Conservation (phyloP, 176 grass and related monocot genomes). For the Carex kokanica region DNA sequence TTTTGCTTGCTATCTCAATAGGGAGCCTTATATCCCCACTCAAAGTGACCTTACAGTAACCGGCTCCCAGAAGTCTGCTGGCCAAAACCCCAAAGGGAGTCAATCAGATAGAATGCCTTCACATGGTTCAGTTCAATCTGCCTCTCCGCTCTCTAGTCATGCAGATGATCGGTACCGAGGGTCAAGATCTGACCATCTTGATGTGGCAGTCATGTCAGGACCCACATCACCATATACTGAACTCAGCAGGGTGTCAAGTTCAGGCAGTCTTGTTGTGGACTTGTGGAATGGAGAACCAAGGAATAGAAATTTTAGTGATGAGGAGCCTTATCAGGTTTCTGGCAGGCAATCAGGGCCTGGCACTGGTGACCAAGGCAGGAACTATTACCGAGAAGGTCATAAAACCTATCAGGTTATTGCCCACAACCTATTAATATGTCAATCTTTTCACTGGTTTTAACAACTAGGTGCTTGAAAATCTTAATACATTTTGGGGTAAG, state of each 20-base stretch:
- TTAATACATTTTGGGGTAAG: neutral
- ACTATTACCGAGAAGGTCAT: neutral
- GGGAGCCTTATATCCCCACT: neutral
- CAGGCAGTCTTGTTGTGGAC: conserved; percentile 18
- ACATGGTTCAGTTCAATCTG: neutral
- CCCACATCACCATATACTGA: conserved; percentile 8
- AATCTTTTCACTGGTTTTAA: neutral
- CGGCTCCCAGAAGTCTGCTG: neutral
- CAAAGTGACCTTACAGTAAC: neutral
- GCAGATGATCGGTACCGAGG: neutral
- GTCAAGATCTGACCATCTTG: neutral
- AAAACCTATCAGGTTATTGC: neutral
- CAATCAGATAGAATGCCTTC: neutral
- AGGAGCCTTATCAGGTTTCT: neutral
- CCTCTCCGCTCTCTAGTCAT: neutral
- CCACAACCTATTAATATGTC: neutral
- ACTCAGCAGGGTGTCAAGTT: neutral
- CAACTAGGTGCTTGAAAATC: neutral
- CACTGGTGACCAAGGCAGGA: neutral
- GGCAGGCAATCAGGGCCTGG: neutral
- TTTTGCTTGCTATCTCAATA: neutral
- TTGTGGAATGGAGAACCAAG: conserved; percentile 12
- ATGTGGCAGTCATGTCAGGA: neutral
- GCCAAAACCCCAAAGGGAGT: neutral
- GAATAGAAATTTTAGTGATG: neutral